Base-by-base conservation (phyloP, 805 yeast species). In the Wickerhamomyces tratensis region DNA sequence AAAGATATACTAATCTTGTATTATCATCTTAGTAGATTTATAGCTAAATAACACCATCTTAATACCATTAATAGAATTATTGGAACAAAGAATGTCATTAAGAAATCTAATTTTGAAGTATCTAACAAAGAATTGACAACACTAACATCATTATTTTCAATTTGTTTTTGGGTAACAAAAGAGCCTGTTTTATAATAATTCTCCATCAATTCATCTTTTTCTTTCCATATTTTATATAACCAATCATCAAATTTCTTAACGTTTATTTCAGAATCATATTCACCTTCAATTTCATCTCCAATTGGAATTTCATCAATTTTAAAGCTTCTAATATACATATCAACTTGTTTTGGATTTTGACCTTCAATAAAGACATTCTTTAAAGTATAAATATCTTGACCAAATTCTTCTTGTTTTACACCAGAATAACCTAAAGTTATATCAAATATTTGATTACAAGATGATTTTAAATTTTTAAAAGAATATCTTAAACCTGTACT, bases 391-490 rank as follows among this genome's bases (percentile, higher is more conserved):
- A 71, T 69, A 49, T 80, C 82, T 59, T 93, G 96, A 2, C 95
- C 96, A 55, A 72, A 82, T 46, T 78, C 79, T 6, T 68, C 68
- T 2, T 74, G 61, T 35, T 58, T 62, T 39, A 86, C 77, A 11
- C 88, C 96, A 6, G 81, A 70, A 61, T 88, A 93, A 1, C 82
- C 96, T 36, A 86, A 71, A 0, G 98, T 86, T 33, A 86, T 62
- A 61, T 93, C 97, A 55, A 87, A 86, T 0, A 93, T 72, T 6
- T 68, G 72, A 33, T 73, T 72, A 12, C 77, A 70, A 6, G 81
- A 65, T 9, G 66, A 58, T 20, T 69, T 61, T 46, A 91, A 69
- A 43, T 74, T 71, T 40, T 72, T 65, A 44, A 89, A 68, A 8
- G 81, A 69, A 44, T 77, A 75, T 52, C 83, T 77, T 29, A 93